Base-by-base conservation (phyloP, 345 rosid species). In the Mangifera indica region DNA sequence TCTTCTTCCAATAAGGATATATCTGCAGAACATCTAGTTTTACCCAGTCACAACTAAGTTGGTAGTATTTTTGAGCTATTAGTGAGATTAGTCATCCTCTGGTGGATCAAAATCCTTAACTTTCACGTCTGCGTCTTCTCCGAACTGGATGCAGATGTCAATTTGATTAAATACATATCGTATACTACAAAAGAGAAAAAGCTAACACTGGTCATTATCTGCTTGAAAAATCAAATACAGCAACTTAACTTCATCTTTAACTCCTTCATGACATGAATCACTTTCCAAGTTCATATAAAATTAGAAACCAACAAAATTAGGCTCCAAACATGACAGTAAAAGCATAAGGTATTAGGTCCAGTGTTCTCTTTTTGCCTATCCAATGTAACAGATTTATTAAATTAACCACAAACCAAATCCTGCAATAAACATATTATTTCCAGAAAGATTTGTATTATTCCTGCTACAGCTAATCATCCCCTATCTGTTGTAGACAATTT, bases 51-150 rank as follows among this genome's bases (percentile, higher is more conserved):
- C 21, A 1, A 69, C 1, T 4, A 24, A 24, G 7, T 0, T 12
- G 45, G 42, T 37, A 11, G 25, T 0, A 15, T 26, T 49, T 58
- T 48, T 11, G 42, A 14, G 24, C 55, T 2, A 34, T 17, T 3
- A 9, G 32, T 52, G 32, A 17, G 26, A 48, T 61, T 75, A 82
- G n/a, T 80, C 86, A 69, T 86, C 80, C 0, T 87, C 93, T 18
- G 85, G 89, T 0, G 84, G 85, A 77, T 87, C 92, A 14, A 88
- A 82, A 81, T 91, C 99, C 82, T 69, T 90, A 58, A 95, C 81
- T 79, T 92, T 95, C 64, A 95, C 94, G 37, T 92, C 98, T 9
- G 96, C 93, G 29, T 90, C 99, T 90, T 95, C 99, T 49, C 93
- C 99, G 62, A 79, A 92, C 83, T 70, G 73, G 51, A 70, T 95